Base-by-base conservation (phyloP, 2,329 filamentous ascomycete species). In the Sclerotinia minor region DNA sequence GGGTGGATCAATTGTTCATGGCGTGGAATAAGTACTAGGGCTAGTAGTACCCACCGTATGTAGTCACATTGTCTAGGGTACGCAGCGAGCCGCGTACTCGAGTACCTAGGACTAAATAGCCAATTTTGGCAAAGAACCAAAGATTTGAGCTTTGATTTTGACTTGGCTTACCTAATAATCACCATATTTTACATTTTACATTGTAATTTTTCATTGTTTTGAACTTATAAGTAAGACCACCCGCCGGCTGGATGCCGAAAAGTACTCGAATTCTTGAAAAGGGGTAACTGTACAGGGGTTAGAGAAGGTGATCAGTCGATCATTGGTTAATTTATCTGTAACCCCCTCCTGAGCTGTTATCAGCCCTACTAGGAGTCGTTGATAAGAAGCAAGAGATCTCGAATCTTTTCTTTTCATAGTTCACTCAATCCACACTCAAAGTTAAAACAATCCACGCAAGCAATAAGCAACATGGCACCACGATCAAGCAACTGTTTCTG, bases 401-500 rank as follows among this genome's bases (percentile, higher is more conserved):
- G 38, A 55, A 13, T 21, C 15, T 55, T 15, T 17, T 29, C 11
- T 63, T 24, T 21, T 24, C 29, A 3, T 21, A 64, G 5, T 3
- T 19, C 17, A 49, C 47, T n/a, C 29, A 44, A 21, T 19, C n/a
- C 44, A 35, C 38, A 13, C 5, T 35, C 26, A 47, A 35, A 24
- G 45, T 0, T 13, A 26, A 3, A 32, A 29, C 13, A 21, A 35
- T 24, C 32, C 32, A 19, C 26, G 19, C 35, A 5, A 44, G 11
- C 9, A 55, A 29, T 11, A 32, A 54, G 17, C 49, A 64, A 21
- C 26, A 64, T 64, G 61, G 17, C 49, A 13, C n/a, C n/a, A 44
- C 6, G 6, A 32, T 54, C 61, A 19, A 54, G 61, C n/a, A 64
- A 44, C n/a, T 64, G 61, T 17, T 54, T 64, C 35, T 19, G 15